Base-by-base conservation (phyloP, 1,284 basidiomycete species). In the Takashimella tepidaria region DNA sequence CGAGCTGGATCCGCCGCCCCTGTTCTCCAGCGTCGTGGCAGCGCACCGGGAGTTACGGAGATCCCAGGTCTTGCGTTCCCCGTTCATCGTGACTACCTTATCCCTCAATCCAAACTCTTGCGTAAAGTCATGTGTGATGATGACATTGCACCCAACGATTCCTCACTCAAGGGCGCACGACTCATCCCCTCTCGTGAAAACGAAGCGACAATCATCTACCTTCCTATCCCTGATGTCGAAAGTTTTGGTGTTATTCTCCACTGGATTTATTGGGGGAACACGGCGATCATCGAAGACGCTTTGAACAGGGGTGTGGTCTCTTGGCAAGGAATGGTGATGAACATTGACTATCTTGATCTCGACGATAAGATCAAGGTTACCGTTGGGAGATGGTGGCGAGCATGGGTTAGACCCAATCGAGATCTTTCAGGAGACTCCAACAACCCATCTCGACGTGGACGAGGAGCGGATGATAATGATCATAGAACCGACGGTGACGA, bases 231-330 rank as follows among this genome's bases (percentile, higher is more conserved):
- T 3, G 76, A 77, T 56, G 71, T 73, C 0, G 52, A 52, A 2
- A 69, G 67, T 19, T 73, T 76, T 51, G 67, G 64, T 8, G 67
- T 75, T 21, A 54, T 76, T 19, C 53, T 74, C 5, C 73, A 76
- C 50, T 76, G 68, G 67, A 52, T 77, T 44, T 77, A 76, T 59
- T 77, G 72, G 72, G 72, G 71, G 21, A 66, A 70, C 57, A 55
- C 55, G 1, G 49, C 46, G 5, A 55, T 62, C 8, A 50, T 75
- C 10, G 71, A 73, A 51, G 54, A 55, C 2, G 72, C 73, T 0
- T 62, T 77, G 1, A 62, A 59, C 3, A 52, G 57, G 12, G 70
- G 70, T 1, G 23, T 65, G 13, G 64, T 73, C n/a, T 59, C 60
- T 6, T 77, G 74, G 74, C 65, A 71, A 57, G 73, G 74, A 2